Evolutionary conservation across 352 stramenopile species (phyloP).

Genomic region (Phytophthora ohioensis): DNA sequence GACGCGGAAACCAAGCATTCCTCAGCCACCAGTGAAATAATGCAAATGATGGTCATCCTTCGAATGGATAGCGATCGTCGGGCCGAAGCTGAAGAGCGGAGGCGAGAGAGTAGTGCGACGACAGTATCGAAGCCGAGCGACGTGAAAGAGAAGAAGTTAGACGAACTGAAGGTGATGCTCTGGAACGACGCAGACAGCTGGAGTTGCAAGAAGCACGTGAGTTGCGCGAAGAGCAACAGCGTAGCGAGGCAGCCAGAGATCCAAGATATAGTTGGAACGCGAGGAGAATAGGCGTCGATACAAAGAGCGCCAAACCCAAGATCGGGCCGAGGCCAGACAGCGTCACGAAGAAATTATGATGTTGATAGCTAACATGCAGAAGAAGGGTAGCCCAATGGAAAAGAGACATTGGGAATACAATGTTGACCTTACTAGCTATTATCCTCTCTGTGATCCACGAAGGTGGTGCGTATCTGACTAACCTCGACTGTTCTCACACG

Average conservation of each 20-base stretch:
- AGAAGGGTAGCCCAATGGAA: neutral
- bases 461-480: neutral
- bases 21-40: neutral
- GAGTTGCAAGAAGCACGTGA: neutral
- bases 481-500: neutral
- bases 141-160: neutral
- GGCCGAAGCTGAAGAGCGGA: neutral
- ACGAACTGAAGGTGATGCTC: neutral
- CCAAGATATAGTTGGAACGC: neutral
- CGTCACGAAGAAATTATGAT: conserved; percentile 23
- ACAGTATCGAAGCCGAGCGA: neutral
- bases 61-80: conserved; percentile 9
- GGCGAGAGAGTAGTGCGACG: neutral
- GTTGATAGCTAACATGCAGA: neutral
- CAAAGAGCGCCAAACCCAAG: conserved; percentile 1
- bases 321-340: neutral
- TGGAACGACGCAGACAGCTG: neutral
- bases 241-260: neutral
- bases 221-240: conserved; percentile 1
- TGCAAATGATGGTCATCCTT: conserved; percentile 10
- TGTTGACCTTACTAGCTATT: neutral
- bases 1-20: neutral
- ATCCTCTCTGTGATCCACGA: neutral
- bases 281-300: conserved; percentile 7
- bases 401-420: neutral